Evolutionary conservation across 352 stramenopile species (phyloP).

Genomic region (Halophytophthora batemanensis): DNA sequence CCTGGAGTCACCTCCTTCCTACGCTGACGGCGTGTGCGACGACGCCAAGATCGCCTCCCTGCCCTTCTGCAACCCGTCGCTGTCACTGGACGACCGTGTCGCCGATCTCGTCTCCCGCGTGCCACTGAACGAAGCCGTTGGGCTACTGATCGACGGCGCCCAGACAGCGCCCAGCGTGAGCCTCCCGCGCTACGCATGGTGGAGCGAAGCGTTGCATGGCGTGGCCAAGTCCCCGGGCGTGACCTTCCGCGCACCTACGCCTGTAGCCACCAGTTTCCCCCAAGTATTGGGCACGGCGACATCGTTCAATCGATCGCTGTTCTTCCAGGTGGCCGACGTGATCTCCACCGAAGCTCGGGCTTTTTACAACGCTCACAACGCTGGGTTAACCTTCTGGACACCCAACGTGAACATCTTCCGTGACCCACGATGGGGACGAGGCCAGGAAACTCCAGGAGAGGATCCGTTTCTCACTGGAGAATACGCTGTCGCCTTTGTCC

Average conservation of each 20-base stretch:
- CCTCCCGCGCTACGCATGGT: constrained; percentile 84
- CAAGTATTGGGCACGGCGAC: constrained; percentile 72
- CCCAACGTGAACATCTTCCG: constrained; percentile 93
- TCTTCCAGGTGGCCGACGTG: constrained; percentile 60
- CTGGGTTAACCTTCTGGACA: constrained; percentile 90
- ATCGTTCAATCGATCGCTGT: constrained; percentile 89
- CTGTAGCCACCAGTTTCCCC: constrained; percentile 87
- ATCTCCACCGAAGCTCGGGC: constrained; percentile 83
- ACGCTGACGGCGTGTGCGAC: constrained; percentile 52
- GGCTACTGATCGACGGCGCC: constrained; percentile 66
- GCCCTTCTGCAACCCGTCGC: constrained; percentile 66
- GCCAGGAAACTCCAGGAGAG: constrained; percentile 89
- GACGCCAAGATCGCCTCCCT: constrained; percentile 33
- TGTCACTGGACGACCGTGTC: constrained; percentile 55
- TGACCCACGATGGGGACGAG: constrained; percentile 90
- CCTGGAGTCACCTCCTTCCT: constrained; percentile 6
- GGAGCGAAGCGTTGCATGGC: constrained; percentile 88
- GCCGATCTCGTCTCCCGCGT: constrained; percentile 65
- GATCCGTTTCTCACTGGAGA: constrained; percentile 85
- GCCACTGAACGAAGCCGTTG: constrained; percentile 62
- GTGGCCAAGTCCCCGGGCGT: constrained; percentile 72
- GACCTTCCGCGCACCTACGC: constrained; percentile 42
- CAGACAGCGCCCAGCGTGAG: constrained; percentile 20
- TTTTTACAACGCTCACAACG: constrained; percentile 74
- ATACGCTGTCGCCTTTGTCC: constrained; percentile 85